Evolutionary conservation across 495 filamentous ascomycete genomes (phyloP).

Genomic region (Podospora bellae-mahoneyi): DNA sequence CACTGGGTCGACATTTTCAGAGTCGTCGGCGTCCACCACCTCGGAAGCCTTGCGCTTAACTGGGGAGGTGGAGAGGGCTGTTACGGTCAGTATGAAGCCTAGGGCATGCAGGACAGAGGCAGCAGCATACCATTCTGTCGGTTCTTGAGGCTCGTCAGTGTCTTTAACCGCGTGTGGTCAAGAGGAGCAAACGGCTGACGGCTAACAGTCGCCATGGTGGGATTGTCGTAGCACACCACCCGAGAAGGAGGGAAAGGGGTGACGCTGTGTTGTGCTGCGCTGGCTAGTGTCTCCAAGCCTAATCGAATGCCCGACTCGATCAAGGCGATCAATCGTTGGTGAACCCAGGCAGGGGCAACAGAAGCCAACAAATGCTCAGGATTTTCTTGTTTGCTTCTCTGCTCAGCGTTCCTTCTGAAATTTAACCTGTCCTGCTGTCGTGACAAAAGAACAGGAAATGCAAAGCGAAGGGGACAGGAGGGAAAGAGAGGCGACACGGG

Average conservation of each 20-base stretch:
- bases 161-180: constrained; percentile 51
- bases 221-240: constrained; percentile 3
- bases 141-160: constrained; percentile 57
- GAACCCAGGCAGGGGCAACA: not conserved
- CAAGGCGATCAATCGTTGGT: not conserved
- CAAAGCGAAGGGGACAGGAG: constrained; percentile 14
- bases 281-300: constrained; percentile 7
- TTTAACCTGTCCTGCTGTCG: not conserved
- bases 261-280: constrained; percentile 4
- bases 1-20: constrained; percentile 78
- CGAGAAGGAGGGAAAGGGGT: not conserved
- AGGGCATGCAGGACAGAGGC: not conserved
- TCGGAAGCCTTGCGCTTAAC: constrained; percentile 48
- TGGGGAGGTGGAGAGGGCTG: constrained; percentile 39
- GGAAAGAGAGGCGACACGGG: constrained; percentile 15
- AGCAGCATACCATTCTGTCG: constrained; percentile 58
- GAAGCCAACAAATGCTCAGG: not conserved
- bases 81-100: not conserved
- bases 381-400: constrained; percentile 10
- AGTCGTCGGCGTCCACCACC: constrained; percentile 52
- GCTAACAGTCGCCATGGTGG: constrained; percentile 43
- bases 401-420: not conserved
- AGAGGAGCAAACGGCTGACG: constrained; percentile 60
- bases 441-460: constrained; percentile 1
- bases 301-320: constrained; percentile 7